Conservation (phyloP, 2,329 filamentous ascomycete genomes). For the Erysiphe neolycopersici region DNA sequence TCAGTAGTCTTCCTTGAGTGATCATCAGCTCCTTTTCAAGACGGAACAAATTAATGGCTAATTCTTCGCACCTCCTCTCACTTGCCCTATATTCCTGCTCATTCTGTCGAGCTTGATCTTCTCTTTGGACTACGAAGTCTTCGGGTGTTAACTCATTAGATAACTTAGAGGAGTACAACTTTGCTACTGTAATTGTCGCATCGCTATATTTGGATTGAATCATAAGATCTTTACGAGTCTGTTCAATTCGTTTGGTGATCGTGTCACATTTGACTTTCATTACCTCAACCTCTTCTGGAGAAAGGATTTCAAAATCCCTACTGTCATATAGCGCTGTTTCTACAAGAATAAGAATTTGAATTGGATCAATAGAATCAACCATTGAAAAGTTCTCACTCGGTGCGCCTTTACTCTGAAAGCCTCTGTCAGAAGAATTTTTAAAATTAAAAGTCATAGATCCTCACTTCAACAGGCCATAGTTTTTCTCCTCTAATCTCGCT, state of each 20-base stretch:
- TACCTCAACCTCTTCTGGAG: slow-evolving; percentile 72
- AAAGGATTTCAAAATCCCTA: slow-evolving; percentile 58
- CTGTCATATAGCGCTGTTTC: slow-evolving; percentile 85
- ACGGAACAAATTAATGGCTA: slow-evolving; percentile 54
- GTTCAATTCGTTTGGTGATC: slow-evolving; percentile 51
- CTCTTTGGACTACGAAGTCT: slow-evolving; percentile 4
- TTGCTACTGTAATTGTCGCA: slow-evolving; percentile 64
- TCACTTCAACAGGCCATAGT: slow-evolving; percentile 26
- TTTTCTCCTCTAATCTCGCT: slow-evolving; percentile 26
- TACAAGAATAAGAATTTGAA: slow-evolving; percentile 74
- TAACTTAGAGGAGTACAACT: slow-evolving; percentile 41
- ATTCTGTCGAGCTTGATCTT: slow-evolving; percentile 19
- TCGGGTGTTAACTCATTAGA: slow-evolving; percentile 15
- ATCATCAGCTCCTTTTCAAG: slow-evolving; percentile 54
- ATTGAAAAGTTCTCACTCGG: slow-evolving; percentile 27
- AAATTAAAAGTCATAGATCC: slow-evolving; percentile 13
- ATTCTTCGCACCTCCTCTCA: slow-evolving; percentile 60
- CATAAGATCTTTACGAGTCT: slow-evolving; percentile 54
- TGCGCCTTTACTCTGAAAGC: slow-evolving; percentile 21
- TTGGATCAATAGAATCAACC: slow-evolving; percentile 39
- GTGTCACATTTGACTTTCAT: slow-evolving; percentile 66
- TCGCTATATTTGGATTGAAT: slow-evolving; percentile 88
- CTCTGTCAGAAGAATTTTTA: slow-evolving; percentile 2
- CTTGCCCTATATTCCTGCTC: slow-evolving; percentile 50
- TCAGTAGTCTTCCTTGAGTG: slow-evolving; percentile 48